Percentiles rank a stretch among this genome's conserved stretches.
Evolutionary conservation across 139 green algal genomes (phyloP).

Genomic region (Tetratostichococcus sp.): DNA sequence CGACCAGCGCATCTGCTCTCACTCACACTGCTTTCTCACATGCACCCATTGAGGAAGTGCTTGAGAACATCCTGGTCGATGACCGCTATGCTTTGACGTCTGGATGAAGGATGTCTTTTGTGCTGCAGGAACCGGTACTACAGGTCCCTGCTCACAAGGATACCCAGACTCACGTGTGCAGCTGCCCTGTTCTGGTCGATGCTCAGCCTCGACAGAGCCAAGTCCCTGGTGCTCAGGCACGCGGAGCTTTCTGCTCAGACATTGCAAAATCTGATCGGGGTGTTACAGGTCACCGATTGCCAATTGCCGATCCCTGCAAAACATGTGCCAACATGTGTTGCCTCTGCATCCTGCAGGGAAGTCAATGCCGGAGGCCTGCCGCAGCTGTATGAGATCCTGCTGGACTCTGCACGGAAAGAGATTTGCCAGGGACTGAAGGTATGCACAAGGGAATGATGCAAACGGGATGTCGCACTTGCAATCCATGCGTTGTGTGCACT

Average conservation of each 20-base stretch:
- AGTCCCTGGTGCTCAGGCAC: slow-evolving; percentile 5
- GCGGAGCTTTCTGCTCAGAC: too few species aligned
- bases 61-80: background rate
- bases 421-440: background rate
- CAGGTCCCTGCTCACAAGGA: slow-evolving; percentile 2
- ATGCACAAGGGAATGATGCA: background rate
- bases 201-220: slow-evolving; percentile 2
- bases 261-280: too few species aligned
- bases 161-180: slow-evolving; percentile 1
- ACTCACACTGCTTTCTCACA: too few species aligned
- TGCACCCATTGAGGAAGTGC: too few species aligned
- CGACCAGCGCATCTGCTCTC: background rate
- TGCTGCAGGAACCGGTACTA: slow-evolving; percentile 15
- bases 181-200: background rate
- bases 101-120: too few species aligned
- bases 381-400: slow-evolving; percentile 15
- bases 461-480: too few species aligned
- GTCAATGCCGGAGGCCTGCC: slow-evolving; percentile 18
- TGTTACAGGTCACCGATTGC: too few species aligned
- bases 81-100: too few species aligned
- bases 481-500: too few species aligned
- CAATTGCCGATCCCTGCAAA: too few species aligned
- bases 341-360: too few species aligned
- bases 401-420: slow-evolving; percentile 6
- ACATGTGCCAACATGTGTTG: too few species aligned